Percentiles rank a stretch among this genome's conserved stretches.
phyloP scores from a whole-genome alignment of 257 asterid species.

The Eustoma russellianum region DNA sequence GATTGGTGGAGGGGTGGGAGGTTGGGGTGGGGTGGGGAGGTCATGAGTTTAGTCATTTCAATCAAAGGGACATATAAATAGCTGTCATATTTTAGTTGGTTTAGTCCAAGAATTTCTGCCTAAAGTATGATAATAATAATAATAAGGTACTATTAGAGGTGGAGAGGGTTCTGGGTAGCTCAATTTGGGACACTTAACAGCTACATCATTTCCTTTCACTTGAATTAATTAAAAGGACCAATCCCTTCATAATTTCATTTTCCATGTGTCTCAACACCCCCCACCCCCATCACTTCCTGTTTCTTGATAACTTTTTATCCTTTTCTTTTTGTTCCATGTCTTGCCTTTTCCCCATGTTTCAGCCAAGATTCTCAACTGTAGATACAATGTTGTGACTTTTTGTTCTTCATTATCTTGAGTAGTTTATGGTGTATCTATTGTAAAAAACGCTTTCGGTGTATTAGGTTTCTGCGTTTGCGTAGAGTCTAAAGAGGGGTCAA shows the following conservation, averaged over 20 bases:
- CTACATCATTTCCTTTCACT: constrained; percentile 28
- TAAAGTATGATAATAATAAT: constrained; percentile 19
- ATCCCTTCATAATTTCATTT: constrained; percentile 9
- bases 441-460: too few relatives aligned
- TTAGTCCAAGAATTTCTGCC: constrained; percentile 6
- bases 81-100: constrained; percentile 33
- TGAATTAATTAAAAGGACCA: constrained; percentile 18
- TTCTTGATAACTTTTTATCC: not conserved
- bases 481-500: too few relatives aligned
- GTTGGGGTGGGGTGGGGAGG: not conserved
- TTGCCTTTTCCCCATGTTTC: not conserved
- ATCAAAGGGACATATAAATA: constrained; percentile 17
- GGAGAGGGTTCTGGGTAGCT: constrained; percentile 9
- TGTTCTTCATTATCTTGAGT: too few relatives aligned
- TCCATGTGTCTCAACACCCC: constrained; percentile 17
- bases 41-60: constrained; percentile 66
- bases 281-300: not conserved
- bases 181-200: constrained; percentile 17
- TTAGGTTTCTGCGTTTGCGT: too few relatives aligned
- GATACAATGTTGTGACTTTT: too few relatives aligned
- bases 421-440: too few relatives aligned
- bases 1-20: too few relatives aligned
- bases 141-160: constrained; percentile 13
- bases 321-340: not conserved
- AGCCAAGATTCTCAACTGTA: too few relatives aligned